Percentiles rank a stretch among this genome's conserved stretches.
These are phyloP conservation scores for Suhomyces sp. DNA, from an alignment of 805 yeast species.

Conservation along the genomic window DNA sequence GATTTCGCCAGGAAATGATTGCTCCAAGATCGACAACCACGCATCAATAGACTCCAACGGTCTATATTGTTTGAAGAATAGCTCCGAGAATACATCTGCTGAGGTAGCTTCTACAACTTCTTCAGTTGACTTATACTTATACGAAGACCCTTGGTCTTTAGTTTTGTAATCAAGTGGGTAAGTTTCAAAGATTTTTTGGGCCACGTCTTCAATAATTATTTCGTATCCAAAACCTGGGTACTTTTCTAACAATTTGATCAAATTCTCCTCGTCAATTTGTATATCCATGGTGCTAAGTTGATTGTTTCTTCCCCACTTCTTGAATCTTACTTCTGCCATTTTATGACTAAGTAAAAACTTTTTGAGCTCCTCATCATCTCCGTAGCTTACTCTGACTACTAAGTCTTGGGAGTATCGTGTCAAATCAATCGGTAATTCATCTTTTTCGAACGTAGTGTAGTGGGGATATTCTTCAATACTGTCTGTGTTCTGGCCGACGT, in stretches of 20 bases:
- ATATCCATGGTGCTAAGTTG: conserved; percentile 48
- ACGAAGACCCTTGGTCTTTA: conserved; percentile 7
- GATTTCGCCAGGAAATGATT: conserved; percentile 64
- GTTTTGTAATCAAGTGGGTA: conserved; percentile 35
- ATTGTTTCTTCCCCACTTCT: conserved; percentile 49
- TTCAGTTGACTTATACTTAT: conserved; percentile 7
- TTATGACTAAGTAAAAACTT: conserved; percentile 15
- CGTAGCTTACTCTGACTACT: conserved; percentile 44
- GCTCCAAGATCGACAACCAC: conserved; percentile 64
- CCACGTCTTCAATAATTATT: conserved; percentile 54
- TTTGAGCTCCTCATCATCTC: conserved; percentile 14
- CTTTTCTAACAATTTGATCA: conserved; percentile 18
- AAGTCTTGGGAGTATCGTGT: conserved; percentile 38
- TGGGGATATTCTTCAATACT: conserved; percentile 18
- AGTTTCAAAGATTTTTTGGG: conserved; percentile 55
- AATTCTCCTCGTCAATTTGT: conserved; percentile 20
- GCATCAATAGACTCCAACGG: conserved; percentile 64
- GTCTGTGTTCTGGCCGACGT: background rate
- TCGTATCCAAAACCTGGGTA: conserved; percentile 27
- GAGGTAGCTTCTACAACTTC: conserved; percentile 11
- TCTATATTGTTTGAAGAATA: conserved; percentile 70
- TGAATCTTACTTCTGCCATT: conserved; percentile 9
- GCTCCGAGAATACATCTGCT: conserved; percentile 34
- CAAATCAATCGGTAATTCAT: conserved; percentile 40
- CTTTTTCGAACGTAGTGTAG: conserved; percentile 24